Conservation (phyloP, 306 rosid species). For the Cicer chorassanicum region DNA sequence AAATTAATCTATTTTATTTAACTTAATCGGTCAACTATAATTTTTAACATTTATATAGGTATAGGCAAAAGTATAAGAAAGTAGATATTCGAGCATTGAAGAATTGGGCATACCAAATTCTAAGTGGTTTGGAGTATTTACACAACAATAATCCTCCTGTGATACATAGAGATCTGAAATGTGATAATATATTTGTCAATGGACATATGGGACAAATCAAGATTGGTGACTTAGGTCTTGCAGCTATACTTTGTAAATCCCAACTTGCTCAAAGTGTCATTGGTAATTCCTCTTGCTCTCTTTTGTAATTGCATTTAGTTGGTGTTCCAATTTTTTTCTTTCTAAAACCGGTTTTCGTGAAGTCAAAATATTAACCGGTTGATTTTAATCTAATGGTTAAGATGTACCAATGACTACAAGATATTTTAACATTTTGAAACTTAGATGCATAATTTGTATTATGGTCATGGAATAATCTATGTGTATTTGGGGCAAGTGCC, state of each 20-base stretch:
- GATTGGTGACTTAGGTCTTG: slow-evolving; percentile 90
- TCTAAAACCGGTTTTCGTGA: not conserved
- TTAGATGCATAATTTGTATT: not conserved
- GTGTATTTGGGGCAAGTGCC: too few species aligned
- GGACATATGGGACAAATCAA: slow-evolving; percentile 87
- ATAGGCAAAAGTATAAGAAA: slow-evolving; percentile 61
- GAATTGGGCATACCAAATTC: slow-evolving; percentile 81
- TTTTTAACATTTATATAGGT: slow-evolving; percentile 53
- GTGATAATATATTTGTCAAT: slow-evolving; percentile 88
- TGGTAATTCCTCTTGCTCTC: slow-evolving; percentile 50
- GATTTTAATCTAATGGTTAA: not conserved
- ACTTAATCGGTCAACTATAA: not conserved
- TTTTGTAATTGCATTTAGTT: not conserved
- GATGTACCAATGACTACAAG: not conserved
- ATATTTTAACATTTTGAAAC: not conserved
- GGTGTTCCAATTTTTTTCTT: not conserved
- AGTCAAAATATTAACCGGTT: not conserved
- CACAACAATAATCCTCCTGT: slow-evolving; percentile 80
- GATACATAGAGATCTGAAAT: slow-evolving; percentile 88
- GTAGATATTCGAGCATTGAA: slow-evolving; percentile 69
- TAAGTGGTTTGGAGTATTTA: slow-evolving; percentile 71
- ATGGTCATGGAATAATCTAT: too few species aligned
- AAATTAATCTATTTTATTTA: too few species aligned
- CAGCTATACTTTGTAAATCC: slow-evolving; percentile 75
- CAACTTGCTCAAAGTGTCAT: slow-evolving; percentile 86